Conservation (phyloP, 108 stramenopile species). For the Pseudonitzschia multistriata region DNA sequence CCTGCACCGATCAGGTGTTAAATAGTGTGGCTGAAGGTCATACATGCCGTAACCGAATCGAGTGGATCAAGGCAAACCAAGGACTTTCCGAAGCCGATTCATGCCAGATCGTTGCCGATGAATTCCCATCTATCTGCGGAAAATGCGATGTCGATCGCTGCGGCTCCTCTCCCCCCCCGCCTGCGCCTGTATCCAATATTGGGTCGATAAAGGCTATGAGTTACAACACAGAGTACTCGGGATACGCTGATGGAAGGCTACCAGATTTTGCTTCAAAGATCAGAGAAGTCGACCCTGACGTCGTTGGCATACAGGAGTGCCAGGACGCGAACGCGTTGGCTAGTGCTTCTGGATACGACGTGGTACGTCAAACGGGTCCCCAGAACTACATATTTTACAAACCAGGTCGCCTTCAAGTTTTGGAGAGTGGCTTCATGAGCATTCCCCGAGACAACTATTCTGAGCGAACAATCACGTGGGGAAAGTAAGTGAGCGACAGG, state of each 20-base stretch:
- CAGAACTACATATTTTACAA: conserved; percentile 6
- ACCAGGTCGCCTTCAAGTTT: not conserved
- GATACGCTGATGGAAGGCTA: not conserved
- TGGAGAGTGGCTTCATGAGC: not conserved
- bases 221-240: not conserved
- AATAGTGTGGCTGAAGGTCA: not conserved
- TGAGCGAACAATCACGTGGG: not conserved
- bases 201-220: not conserved
- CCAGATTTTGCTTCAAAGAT: not conserved
- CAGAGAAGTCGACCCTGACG: not conserved
- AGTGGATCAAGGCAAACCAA: not conserved
- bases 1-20: not conserved
- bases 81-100: not conserved
- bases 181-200: not conserved
- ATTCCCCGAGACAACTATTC: not conserved
- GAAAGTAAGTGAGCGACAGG: not conserved
- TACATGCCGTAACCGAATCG: not conserved
- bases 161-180: not conserved
- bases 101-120: not conserved
- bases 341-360: not conserved
- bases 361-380: not conserved
- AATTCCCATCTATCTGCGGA: conserved; percentile 1
- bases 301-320: conserved; percentile 1
- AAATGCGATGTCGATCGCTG: not conserved
- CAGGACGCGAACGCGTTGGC: not conserved